A percentile compares a stretch with the other conserved stretches of the same genome.
Conservation (phyloP, 768 basidiomycete genomes). For the Leccinum incarnatum region DNA sequence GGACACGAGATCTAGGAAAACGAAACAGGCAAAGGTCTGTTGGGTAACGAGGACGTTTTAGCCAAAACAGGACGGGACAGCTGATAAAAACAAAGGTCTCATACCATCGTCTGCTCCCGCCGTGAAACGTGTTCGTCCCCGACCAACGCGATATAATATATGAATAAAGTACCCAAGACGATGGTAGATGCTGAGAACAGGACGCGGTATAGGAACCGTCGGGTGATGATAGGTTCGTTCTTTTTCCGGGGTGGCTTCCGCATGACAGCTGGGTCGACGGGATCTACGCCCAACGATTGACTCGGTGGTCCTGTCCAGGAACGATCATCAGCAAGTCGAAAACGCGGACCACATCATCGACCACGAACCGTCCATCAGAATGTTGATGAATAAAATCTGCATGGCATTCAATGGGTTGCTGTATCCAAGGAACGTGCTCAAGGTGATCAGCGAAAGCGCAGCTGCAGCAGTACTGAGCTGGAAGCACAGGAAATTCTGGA, state of each 20-base stretch:
- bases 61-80: neutral
- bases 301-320: constrained; percentile 74
- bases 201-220: constrained; percentile 70
- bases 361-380: constrained; percentile 89
- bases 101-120: constrained; percentile 94
- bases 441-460: constrained; percentile 89
- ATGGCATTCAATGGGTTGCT: constrained; percentile 95
- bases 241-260: constrained; percentile 88
- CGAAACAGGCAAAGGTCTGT: constrained; percentile 94
- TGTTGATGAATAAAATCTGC: constrained; percentile 99
- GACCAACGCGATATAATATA: constrained; percentile 74
- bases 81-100: constrained; percentile 23
- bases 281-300: constrained; percentile 95
- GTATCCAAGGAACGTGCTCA: constrained; percentile 86
- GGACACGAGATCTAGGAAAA: constrained; percentile 94
- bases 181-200: constrained; percentile 94
- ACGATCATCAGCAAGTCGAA: neutral
- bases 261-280: constrained; percentile 93
- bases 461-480: constrained; percentile 98
- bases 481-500: constrained; percentile 97
- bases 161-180: constrained; percentile 81
- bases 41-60: neutral
- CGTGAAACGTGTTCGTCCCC: constrained; percentile 80
- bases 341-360: neutral
- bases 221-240: constrained; percentile 84